These are phyloP conservation scores for Cytospora chrysosperma DNA, from an alignment of 2,329 filamentous ascomycete species.

Conservation along the genomic window DNA sequence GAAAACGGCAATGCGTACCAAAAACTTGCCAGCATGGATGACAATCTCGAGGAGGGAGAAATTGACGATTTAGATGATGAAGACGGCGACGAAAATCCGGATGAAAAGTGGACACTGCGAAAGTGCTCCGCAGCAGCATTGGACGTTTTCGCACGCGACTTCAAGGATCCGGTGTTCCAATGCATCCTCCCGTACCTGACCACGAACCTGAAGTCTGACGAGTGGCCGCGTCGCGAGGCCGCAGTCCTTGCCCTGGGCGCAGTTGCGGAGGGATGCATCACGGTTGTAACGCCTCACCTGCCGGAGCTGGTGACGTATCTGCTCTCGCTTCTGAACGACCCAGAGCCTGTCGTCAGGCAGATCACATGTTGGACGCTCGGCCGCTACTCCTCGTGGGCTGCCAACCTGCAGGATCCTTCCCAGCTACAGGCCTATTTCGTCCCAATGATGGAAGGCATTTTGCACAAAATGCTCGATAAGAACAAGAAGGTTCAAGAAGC, in stretches of 20 bases:
- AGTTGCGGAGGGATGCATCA: conserved; percentile 91
- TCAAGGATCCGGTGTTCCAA: conserved; percentile 83
- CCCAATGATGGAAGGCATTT: conserved; percentile 94
- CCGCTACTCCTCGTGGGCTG: conserved; percentile 90
- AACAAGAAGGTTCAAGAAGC: conserved; percentile 99
- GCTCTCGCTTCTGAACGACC: conserved; percentile 78
- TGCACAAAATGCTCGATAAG: conserved; percentile 90
- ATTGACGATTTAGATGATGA: conserved; percentile 71
- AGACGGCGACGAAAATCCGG: conserved; percentile 78
- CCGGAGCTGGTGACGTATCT: conserved; percentile 89
- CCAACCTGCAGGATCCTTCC: conserved; percentile 64
- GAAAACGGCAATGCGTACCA: conserved; percentile 56
- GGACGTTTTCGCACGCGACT: conserved; percentile 90
- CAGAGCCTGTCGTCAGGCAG: conserved; percentile 86
- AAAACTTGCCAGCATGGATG: conserved; percentile 61
- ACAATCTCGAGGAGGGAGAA: conserved; percentile 84
- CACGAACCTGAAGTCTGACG: conserved; percentile 79
- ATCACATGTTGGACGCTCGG: conserved; percentile 98
- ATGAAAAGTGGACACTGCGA: conserved; percentile 90
- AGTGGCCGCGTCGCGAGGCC: conserved; percentile 92
- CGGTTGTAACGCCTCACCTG: conserved; percentile 84
- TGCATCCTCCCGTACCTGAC: conserved; percentile 91
- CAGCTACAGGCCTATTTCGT: conserved; percentile 81
- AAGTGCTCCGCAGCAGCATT: conserved; percentile 96
- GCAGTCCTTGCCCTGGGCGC: conserved; percentile 92